Evolutionary conservation across 2,329 filamentous ascomycete genomes (phyloP), one percentile per base, ranked within the genome.

Genomic region (Arthrobotrys sinensis): DNA sequence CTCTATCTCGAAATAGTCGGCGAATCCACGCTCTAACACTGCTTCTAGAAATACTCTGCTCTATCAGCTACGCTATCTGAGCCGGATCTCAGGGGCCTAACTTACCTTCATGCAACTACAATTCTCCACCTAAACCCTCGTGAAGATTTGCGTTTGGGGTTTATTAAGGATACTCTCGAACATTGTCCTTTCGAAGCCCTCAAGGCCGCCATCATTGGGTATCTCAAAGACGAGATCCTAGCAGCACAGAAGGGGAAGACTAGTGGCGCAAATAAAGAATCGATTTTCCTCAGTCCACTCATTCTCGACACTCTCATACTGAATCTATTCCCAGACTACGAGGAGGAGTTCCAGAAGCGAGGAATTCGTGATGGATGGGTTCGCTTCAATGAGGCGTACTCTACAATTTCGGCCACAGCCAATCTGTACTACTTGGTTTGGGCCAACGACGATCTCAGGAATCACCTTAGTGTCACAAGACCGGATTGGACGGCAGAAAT

Each of bases 111-210:
- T 52, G 80, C 80, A 14, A 67, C 80, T n/a, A 80, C 79, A 11
- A 80, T 81, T 43, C 78, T 83, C 12, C 80, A 80, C 40, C 70
- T 80, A 10, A 81, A 83, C 50, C 81, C 81, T 14, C 72, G 80
- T 12, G 81, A 82, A 24, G 79, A 80, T 5, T 71, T 80, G 7
- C 70, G 82, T 34, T 64, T 83, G 4, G 80, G 80, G 3, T 83
- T 82, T 21, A 80, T 82, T 24, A 81, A 80, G 71, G 81, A 82
- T 50, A 83, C 82, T 4, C 81, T 83, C 10, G 82, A 83, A 46
- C 80, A 83, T 46, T 82, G 82, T 32, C 82, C 82, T 5, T 82
- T 83, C 38, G 82, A 82, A 73, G 80, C 80, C 28, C 76, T 83
- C 46, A 82, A 82, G 64, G 82, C 81, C 8, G 80, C 77, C 19